phyloP scores from a whole-genome alignment of 768 basidiomycete species.

The Tylopilus felleus region DNA sequence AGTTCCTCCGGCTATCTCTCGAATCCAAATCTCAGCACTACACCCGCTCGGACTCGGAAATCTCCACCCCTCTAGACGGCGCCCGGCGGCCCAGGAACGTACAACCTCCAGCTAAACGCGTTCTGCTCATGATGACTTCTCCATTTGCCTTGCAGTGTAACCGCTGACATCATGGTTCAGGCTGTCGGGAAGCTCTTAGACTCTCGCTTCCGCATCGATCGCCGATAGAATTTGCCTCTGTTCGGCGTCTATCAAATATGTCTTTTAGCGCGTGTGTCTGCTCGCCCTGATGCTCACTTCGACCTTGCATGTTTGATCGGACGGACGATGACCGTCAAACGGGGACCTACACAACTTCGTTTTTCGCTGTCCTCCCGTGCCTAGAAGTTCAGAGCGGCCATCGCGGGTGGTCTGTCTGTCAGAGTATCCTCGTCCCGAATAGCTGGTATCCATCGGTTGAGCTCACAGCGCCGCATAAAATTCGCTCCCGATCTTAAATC shows the following conservation, averaged over 20 bases:
- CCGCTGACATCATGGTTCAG: neutral
- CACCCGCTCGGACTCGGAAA: neutral
- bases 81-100: neutral
- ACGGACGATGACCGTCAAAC: neutral
- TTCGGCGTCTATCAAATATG: constrained; percentile 8
- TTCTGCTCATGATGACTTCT: neutral
- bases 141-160: neutral
- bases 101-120: neutral
- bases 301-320: neutral
- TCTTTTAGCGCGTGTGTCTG: neutral
- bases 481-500: constrained; percentile 2
- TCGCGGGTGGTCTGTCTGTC: neutral
- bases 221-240: neutral
- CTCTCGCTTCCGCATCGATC: neutral
- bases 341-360: neutral
- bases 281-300: neutral
- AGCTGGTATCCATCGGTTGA: neutral
- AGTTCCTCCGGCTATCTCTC: neutral
- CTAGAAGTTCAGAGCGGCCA: neutral
- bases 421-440: neutral
- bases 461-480: constrained; percentile 1
- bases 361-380: neutral
- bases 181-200: neutral
- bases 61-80: neutral
- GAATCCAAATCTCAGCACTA: constrained; percentile 1